Conservation (phyloP, 1,284 basidiomycete species). For the Vanrija sp. region DNA sequence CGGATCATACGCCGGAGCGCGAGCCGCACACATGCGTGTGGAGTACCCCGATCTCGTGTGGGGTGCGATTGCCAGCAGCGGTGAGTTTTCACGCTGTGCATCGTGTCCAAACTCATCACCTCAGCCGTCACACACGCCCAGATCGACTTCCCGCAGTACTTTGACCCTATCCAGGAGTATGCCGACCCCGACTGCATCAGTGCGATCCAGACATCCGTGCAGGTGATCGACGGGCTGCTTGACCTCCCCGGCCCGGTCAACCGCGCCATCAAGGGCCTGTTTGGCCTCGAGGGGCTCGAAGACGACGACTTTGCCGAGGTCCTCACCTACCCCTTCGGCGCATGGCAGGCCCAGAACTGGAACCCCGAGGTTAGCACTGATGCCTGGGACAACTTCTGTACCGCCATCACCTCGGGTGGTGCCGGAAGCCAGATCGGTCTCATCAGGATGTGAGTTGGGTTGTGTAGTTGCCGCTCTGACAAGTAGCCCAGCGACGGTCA, state of each 20-base stretch:
- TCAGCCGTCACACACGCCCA: conserved; percentile 54
- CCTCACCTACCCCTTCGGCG: conserved; percentile 51
- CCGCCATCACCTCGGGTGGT: conserved; percentile 52
- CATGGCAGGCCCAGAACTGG: conserved; percentile 69
- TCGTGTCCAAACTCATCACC: neutral
- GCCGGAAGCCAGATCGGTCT: conserved; percentile 30
- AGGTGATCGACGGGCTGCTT: conserved; percentile 59
- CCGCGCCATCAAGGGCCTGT: conserved; percentile 61
- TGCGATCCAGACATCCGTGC: conserved; percentile 64
- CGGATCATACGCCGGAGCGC: conserved; percentile 75
- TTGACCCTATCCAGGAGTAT: conserved; percentile 74
- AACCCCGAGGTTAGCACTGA: conserved; percentile 56
- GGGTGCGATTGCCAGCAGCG: conserved; percentile 86
- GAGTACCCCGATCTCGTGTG: conserved; percentile 72
- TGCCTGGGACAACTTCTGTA: conserved; percentile 58
- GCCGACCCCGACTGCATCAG: conserved; percentile 68
- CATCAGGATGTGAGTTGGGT: conserved; percentile 49
- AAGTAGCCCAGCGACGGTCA: conserved; percentile 51
- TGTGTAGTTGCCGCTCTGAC: conserved; percentile 16
- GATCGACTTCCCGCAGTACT: conserved; percentile 60
- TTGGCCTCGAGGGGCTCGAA: conserved; percentile 64
- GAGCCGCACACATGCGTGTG: conserved; percentile 86
- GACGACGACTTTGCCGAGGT: conserved; percentile 76
- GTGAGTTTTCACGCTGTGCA: conserved; percentile 35
- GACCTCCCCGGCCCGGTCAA: conserved; percentile 55